Base-by-base conservation (phyloP, 129 eudicot species). In the Ambrosia trifida region DNA sequence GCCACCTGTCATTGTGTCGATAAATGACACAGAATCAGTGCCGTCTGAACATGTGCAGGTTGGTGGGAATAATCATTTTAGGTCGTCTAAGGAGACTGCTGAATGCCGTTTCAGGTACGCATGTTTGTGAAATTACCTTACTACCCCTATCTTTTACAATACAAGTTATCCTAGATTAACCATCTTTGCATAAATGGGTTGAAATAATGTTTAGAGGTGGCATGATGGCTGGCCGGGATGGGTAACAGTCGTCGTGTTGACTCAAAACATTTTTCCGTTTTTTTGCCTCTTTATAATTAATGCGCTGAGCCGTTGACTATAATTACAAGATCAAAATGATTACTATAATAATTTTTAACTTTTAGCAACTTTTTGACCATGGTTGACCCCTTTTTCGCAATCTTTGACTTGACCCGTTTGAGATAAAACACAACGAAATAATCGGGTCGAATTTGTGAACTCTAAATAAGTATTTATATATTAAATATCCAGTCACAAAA, bases 61-160 rank as follows among this genome's bases (percentile, higher is more conserved):
- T 7, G 77, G 66, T 4, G 85, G 73, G 51, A 76, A 77, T 45
- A 81, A 83, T 49, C 76, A 75, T 35, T 75, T 90, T 43, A 84
- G 87, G 79, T 76, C 88, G n/a, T 76, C 85, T 52, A 83, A 72
- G 41, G 62, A 58, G 69, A 60, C 73, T 20, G 91, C 84, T 43
- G 97, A 88, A 79, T 79, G 67, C 73, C 85, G 88, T 54, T 90
- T 88, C 88, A 88, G 97, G 99, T 95, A 79, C 53, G 9, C 14
- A 9, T 19, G 32, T 60, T 11, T 68, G 46, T 43, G 69, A 31
- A 18, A 65, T 65, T 28, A 18, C 65, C 10, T 58, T 30, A 4
- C 16, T 31, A 12, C 18, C 65, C 41, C 40, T 59, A 13, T 31
- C 0, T 47, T 58, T 14, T 7, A 1, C 11, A 14, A 14, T 51